These are phyloP conservation scores for Colletotrichum tropicale DNA, from an alignment of 2,329 filamentous ascomycete species.

Conservation along the genomic window DNA sequence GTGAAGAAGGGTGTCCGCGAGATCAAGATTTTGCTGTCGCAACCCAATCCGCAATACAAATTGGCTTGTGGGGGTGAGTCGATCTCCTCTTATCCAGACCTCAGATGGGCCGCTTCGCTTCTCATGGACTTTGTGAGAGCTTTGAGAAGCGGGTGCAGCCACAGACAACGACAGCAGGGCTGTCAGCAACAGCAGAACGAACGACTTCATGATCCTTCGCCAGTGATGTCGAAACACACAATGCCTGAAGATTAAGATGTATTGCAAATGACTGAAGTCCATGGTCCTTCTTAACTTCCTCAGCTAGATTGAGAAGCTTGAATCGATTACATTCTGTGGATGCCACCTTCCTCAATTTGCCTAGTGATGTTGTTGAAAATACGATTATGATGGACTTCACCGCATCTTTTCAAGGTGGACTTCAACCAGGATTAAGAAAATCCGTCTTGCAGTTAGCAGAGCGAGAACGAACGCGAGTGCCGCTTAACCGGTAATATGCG, in stretches of 20 bases:
- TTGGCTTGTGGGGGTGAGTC: rapidly evolving
- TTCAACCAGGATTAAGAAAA: neutral
- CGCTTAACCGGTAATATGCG: neutral
- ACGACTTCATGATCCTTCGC: neutral
- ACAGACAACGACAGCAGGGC: neutral
- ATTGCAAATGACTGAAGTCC: neutral
- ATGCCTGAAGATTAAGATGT: neutral
- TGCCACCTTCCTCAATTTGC: neutral
- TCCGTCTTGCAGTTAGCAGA: neutral
- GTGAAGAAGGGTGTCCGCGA: neutral
- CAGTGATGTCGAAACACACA: neutral
- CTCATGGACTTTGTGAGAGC: neutral
- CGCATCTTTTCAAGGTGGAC: neutral
- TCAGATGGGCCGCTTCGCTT: neutral
- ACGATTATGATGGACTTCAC: neutral
- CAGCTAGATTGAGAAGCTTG: neutral
- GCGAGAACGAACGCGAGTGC: neutral
- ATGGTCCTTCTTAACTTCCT: neutral
- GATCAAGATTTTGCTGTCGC: neutral
- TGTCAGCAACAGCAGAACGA: neutral
- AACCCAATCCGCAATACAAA: neutral
- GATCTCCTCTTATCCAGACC: neutral
- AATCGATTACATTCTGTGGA: neutral
- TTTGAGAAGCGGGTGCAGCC: neutral
- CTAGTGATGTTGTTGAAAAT: neutral